These are phyloP conservation scores for Solanum corneliomulleri DNA, from an alignment of 257 asterid species.

Conservation along the genomic window DNA sequence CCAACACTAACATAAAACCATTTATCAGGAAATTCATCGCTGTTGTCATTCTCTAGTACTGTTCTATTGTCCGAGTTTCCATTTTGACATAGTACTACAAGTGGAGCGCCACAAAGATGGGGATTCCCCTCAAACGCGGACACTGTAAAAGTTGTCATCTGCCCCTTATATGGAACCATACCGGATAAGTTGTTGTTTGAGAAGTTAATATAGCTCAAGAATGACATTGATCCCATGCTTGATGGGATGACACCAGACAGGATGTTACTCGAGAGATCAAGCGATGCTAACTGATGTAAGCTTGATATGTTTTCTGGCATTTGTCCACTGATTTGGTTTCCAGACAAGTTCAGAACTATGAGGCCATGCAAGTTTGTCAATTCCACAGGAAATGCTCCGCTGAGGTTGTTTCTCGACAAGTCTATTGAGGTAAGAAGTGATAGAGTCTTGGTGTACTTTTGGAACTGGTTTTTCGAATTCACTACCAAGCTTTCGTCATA, in stretches of 20 bases:
- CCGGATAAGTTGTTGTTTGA: conserved; percentile 41
- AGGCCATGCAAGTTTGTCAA: conserved; percentile 22
- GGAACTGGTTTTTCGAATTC: conserved; percentile 26
- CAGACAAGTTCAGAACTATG: conserved; percentile 29
- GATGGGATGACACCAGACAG: conserved; percentile 35
- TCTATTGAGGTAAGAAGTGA: conserved; percentile 43
- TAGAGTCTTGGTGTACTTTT: conserved; percentile 36
- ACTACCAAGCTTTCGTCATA: conserved; percentile 33
- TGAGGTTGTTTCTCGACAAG: conserved; percentile 28
- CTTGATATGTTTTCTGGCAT: conserved; percentile 37
- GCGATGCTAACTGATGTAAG: conserved; percentile 21
- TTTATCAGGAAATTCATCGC: conserved; percentile 8
- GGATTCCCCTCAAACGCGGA: conserved; percentile 28
- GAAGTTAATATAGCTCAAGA: conserved; percentile 26
- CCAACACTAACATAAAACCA: conserved; percentile 49
- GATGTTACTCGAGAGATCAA: conserved; percentile 39
- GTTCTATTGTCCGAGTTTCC: conserved; percentile 9
- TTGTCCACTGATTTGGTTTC: conserved; percentile 32
- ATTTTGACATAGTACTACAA: conserved; percentile 13
- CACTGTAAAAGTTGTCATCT: conserved; percentile 31
- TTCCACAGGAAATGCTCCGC: conserved; percentile 32
- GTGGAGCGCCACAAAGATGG: conserved; percentile 38
- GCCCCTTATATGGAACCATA: conserved; percentile 32
- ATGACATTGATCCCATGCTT: conserved; percentile 25
- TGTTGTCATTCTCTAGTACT: neutral